Evolutionary conservation across 225 moss, liverwort and hornwort species (phyloP).

Genomic region (Marchantia polymorpha): DNA sequence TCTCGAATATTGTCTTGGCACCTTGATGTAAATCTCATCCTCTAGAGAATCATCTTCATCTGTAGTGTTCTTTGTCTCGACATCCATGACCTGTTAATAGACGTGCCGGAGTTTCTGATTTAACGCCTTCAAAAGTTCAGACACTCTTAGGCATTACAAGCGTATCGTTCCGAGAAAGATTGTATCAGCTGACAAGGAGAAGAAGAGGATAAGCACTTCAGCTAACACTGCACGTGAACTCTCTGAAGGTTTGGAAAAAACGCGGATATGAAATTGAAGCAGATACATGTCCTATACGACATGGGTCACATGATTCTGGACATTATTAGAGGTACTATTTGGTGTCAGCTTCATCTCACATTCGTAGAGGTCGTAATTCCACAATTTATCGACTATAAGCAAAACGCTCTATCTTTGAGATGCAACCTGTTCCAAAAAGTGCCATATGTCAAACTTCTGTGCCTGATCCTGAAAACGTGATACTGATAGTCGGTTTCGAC

Average conservation of each 20-base stretch:
- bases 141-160: no score
- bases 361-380: neutral
- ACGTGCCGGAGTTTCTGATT: no score
- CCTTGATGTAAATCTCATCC: conserved; percentile 27
- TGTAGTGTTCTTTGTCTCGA: neutral
- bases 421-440: neutral
- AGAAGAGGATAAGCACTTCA: neutral
- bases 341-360: neutral
- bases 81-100: neutral
- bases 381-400: neutral
- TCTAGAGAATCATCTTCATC: neutral
- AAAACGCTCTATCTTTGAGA: neutral
- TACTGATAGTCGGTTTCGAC: neutral
- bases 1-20: conserved; percentile 47
- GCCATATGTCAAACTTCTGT: neutral
- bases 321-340: conserved; percentile 30
- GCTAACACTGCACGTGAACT: neutral
- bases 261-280: conserved; percentile 27
- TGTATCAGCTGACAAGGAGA: no score
- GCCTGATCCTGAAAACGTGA: neutral
- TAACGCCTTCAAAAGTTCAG: no score
- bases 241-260: conserved; percentile 36
- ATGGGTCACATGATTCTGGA: conserved; percentile 44
- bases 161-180: no score
- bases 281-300: conserved; percentile 37